A percentile compares a stretch with the other conserved stretches of the same genome.
Conservation (phyloP, 345 rosid genomes). For the Lepidium didymum region DNA sequence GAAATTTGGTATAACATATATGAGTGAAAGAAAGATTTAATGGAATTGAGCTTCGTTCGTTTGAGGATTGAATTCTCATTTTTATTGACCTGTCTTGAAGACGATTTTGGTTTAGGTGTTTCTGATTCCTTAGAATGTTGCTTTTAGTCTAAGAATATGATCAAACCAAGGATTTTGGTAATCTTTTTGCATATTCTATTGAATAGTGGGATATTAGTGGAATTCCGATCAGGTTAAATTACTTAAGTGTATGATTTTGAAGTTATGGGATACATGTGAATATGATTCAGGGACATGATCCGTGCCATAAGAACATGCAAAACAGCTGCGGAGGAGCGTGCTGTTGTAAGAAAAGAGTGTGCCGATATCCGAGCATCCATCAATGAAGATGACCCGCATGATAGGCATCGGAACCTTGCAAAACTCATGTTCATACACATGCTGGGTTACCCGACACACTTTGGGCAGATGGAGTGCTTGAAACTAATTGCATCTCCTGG, state of each 20-base stretch:
- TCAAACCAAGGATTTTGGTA: neutral
- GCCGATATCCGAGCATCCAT: conserved; percentile 87
- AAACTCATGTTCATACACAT: conserved; percentile 99
- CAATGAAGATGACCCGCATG: conserved; percentile 84
- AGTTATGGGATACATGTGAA: neutral
- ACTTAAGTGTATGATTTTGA: neutral
- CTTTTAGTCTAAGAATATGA: neutral
- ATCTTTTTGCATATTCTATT: neutral
- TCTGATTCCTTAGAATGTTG: neutral
- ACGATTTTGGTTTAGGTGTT: neutral
- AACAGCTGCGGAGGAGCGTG: conserved; percentile 99
- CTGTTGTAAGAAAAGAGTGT: conserved; percentile 97
- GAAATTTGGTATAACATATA: neutral
- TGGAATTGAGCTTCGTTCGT: conserved; percentile 14
- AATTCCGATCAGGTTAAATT: neutral
- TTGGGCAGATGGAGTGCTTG: conserved; percentile 99
- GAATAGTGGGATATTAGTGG: neutral
- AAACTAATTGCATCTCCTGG: conserved; percentile 93
- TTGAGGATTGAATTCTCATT: neutral
- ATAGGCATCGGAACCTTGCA: conserved; percentile 92
- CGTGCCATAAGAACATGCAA: conserved; percentile 94
- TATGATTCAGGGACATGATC: conserved; percentile 92
- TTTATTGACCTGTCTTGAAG: neutral
- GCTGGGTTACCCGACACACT: conserved; percentile 99
- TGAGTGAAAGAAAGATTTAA: conserved; percentile 2